Evolutionary conservation across 768 basidiomycete genomes (phyloP).

Genomic region (Lactarius deliciosus): DNA sequence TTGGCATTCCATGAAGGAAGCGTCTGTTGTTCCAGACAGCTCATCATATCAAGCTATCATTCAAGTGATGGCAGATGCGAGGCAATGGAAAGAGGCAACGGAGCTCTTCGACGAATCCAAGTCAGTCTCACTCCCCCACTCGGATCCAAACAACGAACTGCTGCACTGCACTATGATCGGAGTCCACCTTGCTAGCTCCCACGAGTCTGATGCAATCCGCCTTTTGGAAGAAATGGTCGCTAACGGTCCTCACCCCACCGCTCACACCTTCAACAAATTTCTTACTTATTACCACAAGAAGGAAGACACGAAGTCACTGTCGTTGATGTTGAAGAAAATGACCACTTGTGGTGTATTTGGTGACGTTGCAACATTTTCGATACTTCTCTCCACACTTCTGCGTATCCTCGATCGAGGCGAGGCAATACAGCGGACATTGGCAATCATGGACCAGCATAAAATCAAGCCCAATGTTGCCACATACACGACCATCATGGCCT

Average conservation of each 20-base stretch:
- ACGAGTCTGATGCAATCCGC: slow-evolving; percentile 37
- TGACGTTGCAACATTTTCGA: slow-evolving; percentile 86
- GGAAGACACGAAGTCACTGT: slow-evolving; percentile 62
- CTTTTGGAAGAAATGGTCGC: slow-evolving; percentile 43
- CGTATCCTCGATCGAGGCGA: slow-evolving; percentile 59
- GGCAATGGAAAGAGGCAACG: slow-evolving; percentile 52
- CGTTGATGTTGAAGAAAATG: slow-evolving; percentile 58
- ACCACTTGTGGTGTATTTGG: slow-evolving; percentile 53
- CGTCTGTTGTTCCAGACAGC: slow-evolving; percentile 57
- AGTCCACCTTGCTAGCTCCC: slow-evolving; percentile 51
- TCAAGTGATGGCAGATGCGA: slow-evolving; percentile 54
- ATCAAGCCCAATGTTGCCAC: slow-evolving; percentile 72
- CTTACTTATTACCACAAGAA: slow-evolving; percentile 64
- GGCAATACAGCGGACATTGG: slow-evolving; percentile 60
- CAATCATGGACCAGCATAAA: slow-evolving; percentile 74
- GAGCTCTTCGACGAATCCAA: slow-evolving; percentile 53
- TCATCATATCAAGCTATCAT: slow-evolving; percentile 71
- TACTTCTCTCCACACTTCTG: slow-evolving; percentile 75
- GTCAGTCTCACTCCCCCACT: slow-evolving; percentile 33
- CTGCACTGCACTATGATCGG: slow-evolving; percentile 78
- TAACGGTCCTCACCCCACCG: slow-evolving; percentile 62
- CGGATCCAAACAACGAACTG: slow-evolving; percentile 33
- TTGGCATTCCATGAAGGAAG: slow-evolving; percentile 64
- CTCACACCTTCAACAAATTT: slow-evolving; percentile 80
- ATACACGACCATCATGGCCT: slow-evolving; percentile 77